Evolutionary conservation across 768 basidiomycete genomes (phyloP).

Genomic region (Tricholomella constricta): DNA sequence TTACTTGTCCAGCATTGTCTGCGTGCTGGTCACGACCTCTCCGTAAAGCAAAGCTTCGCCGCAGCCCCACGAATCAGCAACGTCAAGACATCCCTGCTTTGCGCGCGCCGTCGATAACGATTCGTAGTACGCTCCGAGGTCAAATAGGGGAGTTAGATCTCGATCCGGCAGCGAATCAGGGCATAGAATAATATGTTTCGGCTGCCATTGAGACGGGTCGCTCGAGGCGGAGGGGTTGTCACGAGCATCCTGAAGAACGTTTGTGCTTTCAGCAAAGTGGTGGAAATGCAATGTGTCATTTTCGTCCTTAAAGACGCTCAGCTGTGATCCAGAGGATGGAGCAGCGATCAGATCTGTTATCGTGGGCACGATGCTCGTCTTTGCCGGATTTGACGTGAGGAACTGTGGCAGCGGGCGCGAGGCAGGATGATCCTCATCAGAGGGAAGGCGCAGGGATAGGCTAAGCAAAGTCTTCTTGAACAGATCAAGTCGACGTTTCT

Average conservation of each 20-base stretch:
- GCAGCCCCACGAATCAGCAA: slow-evolving; percentile 47
- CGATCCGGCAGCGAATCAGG: slow-evolving; percentile 49
- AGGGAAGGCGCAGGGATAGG: slow-evolving; percentile 44
- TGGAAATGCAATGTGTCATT: slow-evolving; percentile 75
- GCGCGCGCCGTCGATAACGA: slow-evolving; percentile 42
- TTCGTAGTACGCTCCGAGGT: slow-evolving; percentile 60
- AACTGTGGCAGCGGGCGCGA: slow-evolving; percentile 60
- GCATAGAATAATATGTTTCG: slow-evolving; percentile 58
- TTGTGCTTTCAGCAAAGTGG: slow-evolving; percentile 31
- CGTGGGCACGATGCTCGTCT: slow-evolving; percentile 39
- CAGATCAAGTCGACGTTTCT: slow-evolving; percentile 27
- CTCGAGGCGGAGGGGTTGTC: slow-evolving; percentile 17
- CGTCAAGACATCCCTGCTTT: slow-evolving; percentile 23
- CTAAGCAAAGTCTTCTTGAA: slow-evolving; percentile 34
- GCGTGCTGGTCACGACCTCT: slow-evolving; percentile 91
- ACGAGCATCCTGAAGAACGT: slow-evolving; percentile 32
- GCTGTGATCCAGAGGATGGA: slow-evolving; percentile 29
- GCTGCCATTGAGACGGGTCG: slow-evolving; percentile 41
- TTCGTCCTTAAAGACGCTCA: slow-evolving; percentile 54
- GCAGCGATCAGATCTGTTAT: slow-evolving; percentile 40
- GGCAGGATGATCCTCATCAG: slow-evolving; percentile 32
- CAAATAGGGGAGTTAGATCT: slow-evolving; percentile 73
- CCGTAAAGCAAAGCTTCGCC: slow-evolving; percentile 86
- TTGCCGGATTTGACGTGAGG: slow-evolving; percentile 48
- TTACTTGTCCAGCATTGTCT: slow-evolving; percentile 92